These are phyloP conservation scores for Talaromyces marneffei DNA, from an alignment of 2,329 filamentous ascomycete species.

Conservation along the genomic window DNA sequence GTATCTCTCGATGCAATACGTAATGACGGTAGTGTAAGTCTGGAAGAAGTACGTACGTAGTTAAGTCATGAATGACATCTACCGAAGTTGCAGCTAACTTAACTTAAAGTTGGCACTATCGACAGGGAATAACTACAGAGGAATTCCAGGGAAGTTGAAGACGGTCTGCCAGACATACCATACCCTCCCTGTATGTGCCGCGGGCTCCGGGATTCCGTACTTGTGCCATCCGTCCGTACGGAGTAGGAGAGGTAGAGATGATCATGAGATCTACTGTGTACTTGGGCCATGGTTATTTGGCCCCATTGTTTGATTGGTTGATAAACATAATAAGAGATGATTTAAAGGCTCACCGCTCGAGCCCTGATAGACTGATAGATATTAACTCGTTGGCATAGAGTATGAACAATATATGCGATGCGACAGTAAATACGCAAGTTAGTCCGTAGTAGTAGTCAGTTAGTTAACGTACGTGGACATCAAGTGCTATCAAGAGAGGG, in stretches of 20 bases:
- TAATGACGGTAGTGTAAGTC: too few relatives aligned
- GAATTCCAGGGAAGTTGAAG: not conserved
- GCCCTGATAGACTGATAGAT: not conserved
- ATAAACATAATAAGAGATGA: not conserved
- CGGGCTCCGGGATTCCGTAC: not conserved
- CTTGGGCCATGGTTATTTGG: not conserved
- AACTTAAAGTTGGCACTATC: not conserved
- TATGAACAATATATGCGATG: not conserved
- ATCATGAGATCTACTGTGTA: slow-evolving; percentile 1
- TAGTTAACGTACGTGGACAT: too few relatives aligned
- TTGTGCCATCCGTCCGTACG: not conserved
- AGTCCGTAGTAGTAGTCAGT: too few relatives aligned
- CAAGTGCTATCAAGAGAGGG: not conserved
- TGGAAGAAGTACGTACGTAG: not conserved
- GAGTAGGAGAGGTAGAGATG: not conserved
- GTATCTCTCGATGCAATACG: not conserved
- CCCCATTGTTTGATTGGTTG: not conserved
- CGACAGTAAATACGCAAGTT: not conserved
- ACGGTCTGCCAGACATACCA: too few relatives aligned
- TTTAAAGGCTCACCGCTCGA: not conserved
- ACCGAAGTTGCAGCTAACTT: not conserved
- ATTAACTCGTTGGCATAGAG: not conserved
- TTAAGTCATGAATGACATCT: not conserved
- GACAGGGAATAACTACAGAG: slow-evolving; percentile 2
- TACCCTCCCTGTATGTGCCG: too few relatives aligned